Evolutionary conservation across 2,329 filamentous ascomycete species (phyloP).

Genomic region (Hypoxylon sp.): DNA sequence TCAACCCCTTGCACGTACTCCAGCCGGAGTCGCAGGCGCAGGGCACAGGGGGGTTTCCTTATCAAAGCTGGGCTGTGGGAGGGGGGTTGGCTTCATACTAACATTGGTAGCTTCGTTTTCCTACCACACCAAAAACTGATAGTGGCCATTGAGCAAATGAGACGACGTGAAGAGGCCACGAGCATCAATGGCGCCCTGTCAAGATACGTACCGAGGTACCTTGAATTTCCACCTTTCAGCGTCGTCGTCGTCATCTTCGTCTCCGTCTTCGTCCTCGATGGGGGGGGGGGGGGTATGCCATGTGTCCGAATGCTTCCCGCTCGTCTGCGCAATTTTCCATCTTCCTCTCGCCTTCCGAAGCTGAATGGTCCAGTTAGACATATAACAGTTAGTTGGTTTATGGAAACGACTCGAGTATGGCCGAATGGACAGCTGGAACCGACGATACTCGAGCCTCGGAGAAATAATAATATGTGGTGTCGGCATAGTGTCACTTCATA

Average conservation of each 20-base stretch:
- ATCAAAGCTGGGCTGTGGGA: conserved; percentile 18
- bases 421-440: neutral
- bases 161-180: conserved; percentile 50
- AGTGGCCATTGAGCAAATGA: conserved; percentile 48
- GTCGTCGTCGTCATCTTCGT: conserved; percentile 47
- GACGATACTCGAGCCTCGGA: neutral
- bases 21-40: conserved; percentile 10
- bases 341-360: conserved; percentile 7
- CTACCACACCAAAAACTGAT: conserved; percentile 27
- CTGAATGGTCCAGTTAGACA: neutral
- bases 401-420: conserved; percentile 1
- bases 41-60: conserved; percentile 9
- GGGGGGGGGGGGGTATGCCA: conserved; percentile 36
- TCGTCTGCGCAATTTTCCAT: conserved; percentile 13
- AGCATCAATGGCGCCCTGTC: conserved; percentile 36
- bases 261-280: conserved; percentile 41
- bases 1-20: conserved; percentile 17
- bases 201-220: conserved; percentile 42
- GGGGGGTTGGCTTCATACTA: conserved; percentile 26
- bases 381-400: neutral
- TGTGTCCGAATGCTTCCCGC: conserved; percentile 18
- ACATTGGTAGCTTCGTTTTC: conserved; percentile 6
- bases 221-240: conserved; percentile 56
- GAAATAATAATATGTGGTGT: conserved; percentile 1
- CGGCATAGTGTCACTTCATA: conserved; percentile 23